Evolutionary conservation across 441 rosid genomes (phyloP).

Genomic region (Gossypium davidsonii): DNA sequence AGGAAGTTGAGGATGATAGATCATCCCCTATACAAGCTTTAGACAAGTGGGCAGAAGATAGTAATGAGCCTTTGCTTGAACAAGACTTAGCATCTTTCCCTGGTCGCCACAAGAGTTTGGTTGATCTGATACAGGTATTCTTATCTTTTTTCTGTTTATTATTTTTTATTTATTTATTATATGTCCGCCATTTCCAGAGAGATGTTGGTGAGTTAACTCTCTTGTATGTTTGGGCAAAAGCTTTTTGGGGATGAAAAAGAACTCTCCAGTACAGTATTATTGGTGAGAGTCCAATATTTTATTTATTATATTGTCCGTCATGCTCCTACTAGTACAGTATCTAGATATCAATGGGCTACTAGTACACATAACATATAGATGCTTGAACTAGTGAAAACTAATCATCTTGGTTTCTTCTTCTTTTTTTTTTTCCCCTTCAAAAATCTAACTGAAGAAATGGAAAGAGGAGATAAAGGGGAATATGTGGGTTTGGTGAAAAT

Average conservation of each 20-base stretch:
- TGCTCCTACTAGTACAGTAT: neutral
- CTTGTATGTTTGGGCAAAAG: neutral
- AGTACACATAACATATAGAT: neutral
- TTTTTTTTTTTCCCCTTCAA: no score
- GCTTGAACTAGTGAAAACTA: neutral
- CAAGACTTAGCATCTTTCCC: slow-evolving; percentile 31
- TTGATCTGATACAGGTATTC: slow-evolving; percentile 81
- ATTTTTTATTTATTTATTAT: neutral
- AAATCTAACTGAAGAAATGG: neutral
- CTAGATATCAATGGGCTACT: neutral
- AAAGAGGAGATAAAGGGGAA: neutral
- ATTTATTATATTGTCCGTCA: neutral
- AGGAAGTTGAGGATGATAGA: slow-evolving; percentile 77
- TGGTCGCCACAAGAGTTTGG: slow-evolving; percentile 77
- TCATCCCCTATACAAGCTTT: slow-evolving; percentile 30
- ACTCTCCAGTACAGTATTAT: no score
- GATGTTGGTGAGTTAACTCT: neutral
- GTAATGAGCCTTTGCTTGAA: slow-evolving; percentile 20
- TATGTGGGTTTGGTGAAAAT: neutral
- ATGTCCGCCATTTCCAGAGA: neutral
- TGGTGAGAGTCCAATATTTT: neutral
- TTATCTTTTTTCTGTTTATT: neutral
- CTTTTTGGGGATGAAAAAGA: no score
- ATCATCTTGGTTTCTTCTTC: neutral
- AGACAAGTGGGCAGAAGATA: slow-evolving; percentile 18